Conservation (phyloP, 225 moss, liverwort and hornwort species). For the Thuidium tamariscinum region DNA sequence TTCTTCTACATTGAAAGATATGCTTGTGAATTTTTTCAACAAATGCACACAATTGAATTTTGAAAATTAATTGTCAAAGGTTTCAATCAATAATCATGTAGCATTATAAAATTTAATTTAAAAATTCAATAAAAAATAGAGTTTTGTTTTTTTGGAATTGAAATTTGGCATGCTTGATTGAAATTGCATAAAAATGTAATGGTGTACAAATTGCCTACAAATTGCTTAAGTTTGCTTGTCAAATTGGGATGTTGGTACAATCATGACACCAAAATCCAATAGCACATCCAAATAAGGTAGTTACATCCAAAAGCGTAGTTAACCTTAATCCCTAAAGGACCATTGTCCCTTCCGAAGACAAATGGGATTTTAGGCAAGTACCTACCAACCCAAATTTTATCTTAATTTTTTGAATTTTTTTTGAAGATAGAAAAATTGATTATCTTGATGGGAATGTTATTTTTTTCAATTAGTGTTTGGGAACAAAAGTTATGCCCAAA, state of each 20-base stretch:
- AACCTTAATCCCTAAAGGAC: no score
- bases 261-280: rapidly evolving
- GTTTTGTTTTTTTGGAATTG: not conserved
- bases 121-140: not conserved
- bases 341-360: no score
- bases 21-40: not conserved
- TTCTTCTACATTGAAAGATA: not conserved
- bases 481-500: no score
- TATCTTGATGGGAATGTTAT: no score
- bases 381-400: no score
- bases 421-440: no score
- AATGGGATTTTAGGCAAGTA: no score
- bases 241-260: not conserved
- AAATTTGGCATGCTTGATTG: not conserved
- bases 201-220: rapidly evolving
- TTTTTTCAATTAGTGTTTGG: no score
- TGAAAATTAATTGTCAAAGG: rapidly evolving
- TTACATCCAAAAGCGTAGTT: no score
- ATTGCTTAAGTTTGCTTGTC: not conserved
- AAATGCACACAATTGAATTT: not conserved
- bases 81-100: not conserved
- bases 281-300: no score
- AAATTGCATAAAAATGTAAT: not conserved
- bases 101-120: rapidly evolving
- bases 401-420: no score